Conservation (phyloP, 306 rosid genomes). For the Begonia loranthoides region DNA sequence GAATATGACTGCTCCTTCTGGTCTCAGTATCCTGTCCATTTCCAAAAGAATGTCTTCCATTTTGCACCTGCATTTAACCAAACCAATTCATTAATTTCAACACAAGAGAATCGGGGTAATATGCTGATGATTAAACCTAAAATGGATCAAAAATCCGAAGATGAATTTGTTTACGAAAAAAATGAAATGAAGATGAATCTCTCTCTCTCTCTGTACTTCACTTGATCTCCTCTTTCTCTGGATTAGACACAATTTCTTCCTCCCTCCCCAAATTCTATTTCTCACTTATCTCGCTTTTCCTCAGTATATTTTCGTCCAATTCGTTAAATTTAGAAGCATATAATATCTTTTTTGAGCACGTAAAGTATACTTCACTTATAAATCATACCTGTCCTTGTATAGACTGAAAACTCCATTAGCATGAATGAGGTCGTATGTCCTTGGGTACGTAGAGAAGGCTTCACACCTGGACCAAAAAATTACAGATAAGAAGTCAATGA, state of each 20-base stretch:
- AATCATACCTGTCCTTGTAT: conserved; percentile 46
- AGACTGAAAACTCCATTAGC: conserved; percentile 66
- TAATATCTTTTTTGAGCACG: conserved; percentile 8
- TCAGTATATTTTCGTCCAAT: too few relatives aligned
- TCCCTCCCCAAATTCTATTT: too few relatives aligned
- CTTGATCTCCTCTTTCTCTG: too few relatives aligned
- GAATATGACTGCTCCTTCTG: conserved; percentile 79
- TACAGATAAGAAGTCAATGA: background rate
- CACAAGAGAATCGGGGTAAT: background rate
- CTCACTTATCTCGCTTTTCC: too few relatives aligned
- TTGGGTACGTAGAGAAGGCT: conserved; percentile 85
- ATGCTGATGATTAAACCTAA: background rate
- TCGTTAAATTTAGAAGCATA: conserved; percentile 1
- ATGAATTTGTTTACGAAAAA: too few relatives aligned
- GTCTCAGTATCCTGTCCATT: conserved; percentile 85
- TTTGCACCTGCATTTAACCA: conserved; percentile 42
- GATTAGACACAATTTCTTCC: too few relatives aligned
- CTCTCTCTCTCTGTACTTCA: too few relatives aligned
- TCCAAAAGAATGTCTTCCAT: conserved; percentile 79
- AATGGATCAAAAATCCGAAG: background rate
- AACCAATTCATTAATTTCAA: background rate
- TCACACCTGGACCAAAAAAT: conserved; percentile 50
- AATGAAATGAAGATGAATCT: too few relatives aligned
- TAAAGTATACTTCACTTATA: too few relatives aligned
- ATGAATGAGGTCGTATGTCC: conserved; percentile 94